These are phyloP conservation scores for Boletellus deceptivus DNA, from an alignment of 1,284 basidiomycete species.

Conservation along the genomic window DNA sequence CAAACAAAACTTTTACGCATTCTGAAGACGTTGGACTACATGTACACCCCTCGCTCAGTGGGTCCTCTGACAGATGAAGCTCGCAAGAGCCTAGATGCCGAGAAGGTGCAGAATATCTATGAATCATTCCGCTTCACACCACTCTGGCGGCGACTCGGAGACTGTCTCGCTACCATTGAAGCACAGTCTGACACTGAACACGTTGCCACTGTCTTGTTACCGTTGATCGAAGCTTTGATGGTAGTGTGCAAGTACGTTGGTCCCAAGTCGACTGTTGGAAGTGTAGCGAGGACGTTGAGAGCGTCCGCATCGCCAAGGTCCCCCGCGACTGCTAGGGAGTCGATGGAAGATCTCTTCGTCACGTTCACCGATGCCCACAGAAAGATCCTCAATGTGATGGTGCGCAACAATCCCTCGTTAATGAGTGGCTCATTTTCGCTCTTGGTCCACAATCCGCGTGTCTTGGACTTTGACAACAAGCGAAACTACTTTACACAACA, in stretches of 20 bases:
- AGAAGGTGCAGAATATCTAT: conserved; percentile 84
- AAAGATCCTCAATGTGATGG: conserved; percentile 96
- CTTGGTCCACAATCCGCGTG: conserved; percentile 92
- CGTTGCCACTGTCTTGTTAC: conserved; percentile 86
- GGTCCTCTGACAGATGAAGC: conserved; percentile 40
- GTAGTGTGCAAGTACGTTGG: conserved; percentile 96
- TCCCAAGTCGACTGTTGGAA: conserved; percentile 48
- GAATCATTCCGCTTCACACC: conserved; percentile 84
- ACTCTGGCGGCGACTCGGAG: conserved; percentile 84
- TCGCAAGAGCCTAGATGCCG: conserved; percentile 55
- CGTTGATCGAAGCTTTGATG: conserved; percentile 94
- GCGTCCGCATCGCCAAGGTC: conserved; percentile 66
- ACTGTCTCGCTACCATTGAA: conserved; percentile 82
- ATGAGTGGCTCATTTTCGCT: conserved; percentile 99
- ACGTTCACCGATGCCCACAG: conserved; percentile 93
- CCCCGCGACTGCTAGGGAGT: conserved; percentile 62
- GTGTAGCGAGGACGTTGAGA: conserved; percentile 48
- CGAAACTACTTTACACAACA: conserved; percentile 98
- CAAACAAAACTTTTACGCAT: conserved; percentile 93
- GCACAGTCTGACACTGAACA: conserved; percentile 79
- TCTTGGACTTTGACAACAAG: conserved; percentile 99
- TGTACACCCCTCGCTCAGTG: conserved; percentile 75
- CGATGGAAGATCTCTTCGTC: conserved; percentile 88
- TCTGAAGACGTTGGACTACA: conserved; percentile 94
- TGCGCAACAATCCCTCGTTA: conserved; percentile 94